phyloP scores from a whole-genome alignment of 306 rosid genomes.

The Vigna radiata region DNA sequence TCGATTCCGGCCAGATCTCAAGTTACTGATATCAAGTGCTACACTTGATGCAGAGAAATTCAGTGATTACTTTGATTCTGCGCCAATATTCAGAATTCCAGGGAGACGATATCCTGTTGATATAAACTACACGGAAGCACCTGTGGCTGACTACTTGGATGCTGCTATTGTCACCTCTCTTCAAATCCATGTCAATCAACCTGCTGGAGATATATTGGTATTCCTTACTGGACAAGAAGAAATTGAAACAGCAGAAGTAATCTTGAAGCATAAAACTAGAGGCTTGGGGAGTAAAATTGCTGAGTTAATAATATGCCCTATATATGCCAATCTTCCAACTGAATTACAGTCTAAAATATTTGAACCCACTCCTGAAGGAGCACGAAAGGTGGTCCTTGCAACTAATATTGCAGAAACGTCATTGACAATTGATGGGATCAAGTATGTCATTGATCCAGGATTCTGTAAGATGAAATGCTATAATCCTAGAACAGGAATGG shows the following conservation, averaged over 20 bases:
- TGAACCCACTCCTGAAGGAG: slow-evolving; percentile 98
- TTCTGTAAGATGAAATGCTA: slow-evolving; percentile 68
- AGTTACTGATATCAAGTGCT: slow-evolving; percentile 94
- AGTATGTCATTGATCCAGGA: slow-evolving; percentile 96
- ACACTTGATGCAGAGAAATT: slow-evolving; percentile 97
- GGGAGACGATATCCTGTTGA: slow-evolving; percentile 95
- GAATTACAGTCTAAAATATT: slow-evolving; percentile 94
- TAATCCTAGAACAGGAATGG: slow-evolving; percentile 96
- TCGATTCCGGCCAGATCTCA: slow-evolving; percentile 92
- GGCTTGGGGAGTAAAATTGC: slow-evolving; percentile 96
- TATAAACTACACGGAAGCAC: slow-evolving; percentile 87
- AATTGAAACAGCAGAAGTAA: slow-evolving; percentile 97
- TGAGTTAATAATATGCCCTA: slow-evolving; percentile 92
- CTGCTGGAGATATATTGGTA: slow-evolving; percentile 89
- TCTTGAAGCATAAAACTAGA: slow-evolving; percentile 80
- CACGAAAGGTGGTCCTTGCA: slow-evolving; percentile 93
- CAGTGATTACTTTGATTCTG: slow-evolving; percentile 91
- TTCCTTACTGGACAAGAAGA: slow-evolving; percentile 98
- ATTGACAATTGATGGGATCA: slow-evolving; percentile 94
- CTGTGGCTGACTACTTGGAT: slow-evolving; percentile 96
- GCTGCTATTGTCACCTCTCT: slow-evolving; percentile 95
- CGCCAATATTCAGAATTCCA: slow-evolving; percentile 94
- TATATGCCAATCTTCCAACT: slow-evolving; percentile 94
- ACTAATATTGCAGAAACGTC: slow-evolving; percentile 98
- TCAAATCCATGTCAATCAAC: slow-evolving; percentile 90